Percentiles rank a stretch among this genome's conserved stretches.
These are phyloP conservation scores for Saccharomyces hybrid DNA, from an alignment of 1,139 yeast genomes.

Conservation along the genomic window DNA sequence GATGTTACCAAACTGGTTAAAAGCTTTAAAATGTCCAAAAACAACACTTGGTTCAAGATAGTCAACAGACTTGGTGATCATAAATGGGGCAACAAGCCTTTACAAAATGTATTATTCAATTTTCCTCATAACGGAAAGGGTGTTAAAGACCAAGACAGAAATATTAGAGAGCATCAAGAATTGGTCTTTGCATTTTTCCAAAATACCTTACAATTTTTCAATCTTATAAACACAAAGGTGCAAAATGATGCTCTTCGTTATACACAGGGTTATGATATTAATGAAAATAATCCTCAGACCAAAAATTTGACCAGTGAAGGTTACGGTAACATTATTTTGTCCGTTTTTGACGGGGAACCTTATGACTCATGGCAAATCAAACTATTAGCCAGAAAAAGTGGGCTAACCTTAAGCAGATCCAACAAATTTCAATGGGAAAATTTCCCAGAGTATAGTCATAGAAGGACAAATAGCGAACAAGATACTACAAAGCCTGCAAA, in stretches of 20 bases:
- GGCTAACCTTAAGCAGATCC: conserved; percentile 51
- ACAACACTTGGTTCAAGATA: conserved; percentile 29
- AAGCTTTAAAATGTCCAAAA: conserved; percentile 41
- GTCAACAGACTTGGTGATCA: conserved; percentile 16
- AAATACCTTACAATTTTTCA: conserved; percentile 46
- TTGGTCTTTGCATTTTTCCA: conserved; percentile 56
- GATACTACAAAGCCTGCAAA: conserved; percentile 73
- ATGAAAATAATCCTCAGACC: conserved; percentile 10
- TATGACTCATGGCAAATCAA: conserved; percentile 81
- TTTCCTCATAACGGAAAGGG: conserved; percentile 94
- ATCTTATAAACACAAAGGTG: conserved; percentile 33
- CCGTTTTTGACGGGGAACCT: conserved; percentile 88
- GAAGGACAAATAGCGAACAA: conserved; percentile 69
- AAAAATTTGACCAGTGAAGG: conserved; percentile 18
- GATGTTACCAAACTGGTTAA: conserved; percentile 59
- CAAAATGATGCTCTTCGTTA: conserved; percentile 9
- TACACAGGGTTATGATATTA: conserved; percentile 21
- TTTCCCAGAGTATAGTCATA: conserved; percentile 70
- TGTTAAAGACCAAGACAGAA: conserved; percentile 76
- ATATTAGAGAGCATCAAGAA: conserved; percentile 73
- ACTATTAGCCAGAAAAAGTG: conserved; percentile 50
- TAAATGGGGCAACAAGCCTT: conserved; percentile 34
- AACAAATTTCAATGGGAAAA: conserved; percentile 65
- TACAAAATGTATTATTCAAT: conserved; percentile 68
- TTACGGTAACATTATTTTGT: conserved; percentile 48